Percentiles rank a stretch among this genome's conserved stretches.
Conservation (phyloP, 805 yeast species). For the Lipomyces yamadae region DNA sequence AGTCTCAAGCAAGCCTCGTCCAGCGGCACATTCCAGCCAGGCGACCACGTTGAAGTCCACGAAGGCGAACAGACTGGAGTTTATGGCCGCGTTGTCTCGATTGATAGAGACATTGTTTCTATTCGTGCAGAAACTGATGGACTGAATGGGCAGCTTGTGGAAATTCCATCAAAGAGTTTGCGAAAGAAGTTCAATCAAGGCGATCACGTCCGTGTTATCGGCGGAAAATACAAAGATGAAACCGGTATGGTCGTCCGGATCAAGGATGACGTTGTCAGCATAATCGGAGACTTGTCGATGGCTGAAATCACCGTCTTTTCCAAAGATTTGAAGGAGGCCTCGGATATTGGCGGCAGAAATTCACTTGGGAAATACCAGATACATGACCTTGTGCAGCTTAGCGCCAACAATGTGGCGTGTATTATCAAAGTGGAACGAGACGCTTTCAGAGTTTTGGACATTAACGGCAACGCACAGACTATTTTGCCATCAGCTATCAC, state of each 20-base stretch:
- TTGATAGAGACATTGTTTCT: constrained; percentile 66
- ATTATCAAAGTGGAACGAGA: constrained; percentile 89
- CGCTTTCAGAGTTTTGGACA: constrained; percentile 74
- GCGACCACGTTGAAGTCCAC: constrained; percentile 89
- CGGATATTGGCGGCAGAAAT: constrained; percentile 81
- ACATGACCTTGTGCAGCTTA: constrained; percentile 87
- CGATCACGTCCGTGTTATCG: constrained; percentile 91
- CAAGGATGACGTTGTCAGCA: constrained; percentile 81
- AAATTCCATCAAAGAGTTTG: constrained; percentile 79
- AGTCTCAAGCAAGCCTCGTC: constrained; percentile 69
- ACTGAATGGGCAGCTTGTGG: constrained; percentile 63
- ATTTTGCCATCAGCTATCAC: constrained; percentile 83
- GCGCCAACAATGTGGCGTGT: constrained; percentile 85
- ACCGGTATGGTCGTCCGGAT: constrained; percentile 91
- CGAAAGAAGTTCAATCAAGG: constrained; percentile 88
- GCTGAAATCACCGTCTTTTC: constrained; percentile 92
- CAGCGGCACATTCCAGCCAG: constrained; percentile 76
- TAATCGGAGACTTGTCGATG: constrained; percentile 85
- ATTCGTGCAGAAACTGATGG: constrained; percentile 52
- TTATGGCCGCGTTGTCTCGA: constrained; percentile 74
- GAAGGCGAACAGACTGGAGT: constrained; percentile 94
- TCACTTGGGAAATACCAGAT: constrained; percentile 71
- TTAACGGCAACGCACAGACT: constrained; percentile 75
- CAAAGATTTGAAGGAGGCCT: constrained; percentile 84
- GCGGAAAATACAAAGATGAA: constrained; percentile 90